Evolutionary conservation across 202 grass and related monocot genomes (phyloP).

Genomic region (Alloteropsis angusta): DNA sequence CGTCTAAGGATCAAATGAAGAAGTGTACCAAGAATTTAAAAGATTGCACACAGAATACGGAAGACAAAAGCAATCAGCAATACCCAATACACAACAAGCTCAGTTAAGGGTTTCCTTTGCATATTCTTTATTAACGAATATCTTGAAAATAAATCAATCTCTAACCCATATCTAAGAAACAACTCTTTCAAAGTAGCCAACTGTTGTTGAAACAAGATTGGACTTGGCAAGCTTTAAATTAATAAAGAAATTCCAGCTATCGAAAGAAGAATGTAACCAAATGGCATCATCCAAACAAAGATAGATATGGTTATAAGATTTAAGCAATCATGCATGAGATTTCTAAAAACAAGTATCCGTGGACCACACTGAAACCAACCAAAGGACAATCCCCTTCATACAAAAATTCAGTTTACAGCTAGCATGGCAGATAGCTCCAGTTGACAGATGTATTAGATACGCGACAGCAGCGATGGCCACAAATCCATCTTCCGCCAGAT

Average conservation of each 20-base stretch:
- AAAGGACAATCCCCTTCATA: not conserved
- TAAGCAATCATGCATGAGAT: not conserved
- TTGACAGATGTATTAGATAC: constrained; percentile 34
- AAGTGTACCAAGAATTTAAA: not conserved
- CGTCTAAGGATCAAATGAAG: not conserved
- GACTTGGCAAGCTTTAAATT: not conserved
- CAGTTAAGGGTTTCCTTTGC: too few species aligned
- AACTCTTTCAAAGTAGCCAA: not conserved
- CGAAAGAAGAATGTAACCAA: not conserved
- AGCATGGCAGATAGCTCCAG: constrained; percentile 20
- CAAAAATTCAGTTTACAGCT: constrained; percentile 21
- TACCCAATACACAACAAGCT: not conserved
- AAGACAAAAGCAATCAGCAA: not conserved
- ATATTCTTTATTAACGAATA: too few species aligned
- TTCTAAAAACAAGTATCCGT: not conserved
- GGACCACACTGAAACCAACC: constrained; percentile 12
- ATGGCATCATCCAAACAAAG: not conserved
- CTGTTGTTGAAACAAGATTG: not conserved
- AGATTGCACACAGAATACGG: not conserved
- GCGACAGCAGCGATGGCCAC: constrained; percentile 27
- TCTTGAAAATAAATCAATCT: not conserved
- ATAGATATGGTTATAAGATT: not conserved
- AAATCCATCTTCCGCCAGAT: constrained; percentile 38
- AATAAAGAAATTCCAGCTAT: too few species aligned
- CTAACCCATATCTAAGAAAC: not conserved